These are phyloP conservation scores for Penicillium thymicola DNA, from an alignment of 2,329 filamentous ascomycete genomes.

Conservation along the genomic window DNA sequence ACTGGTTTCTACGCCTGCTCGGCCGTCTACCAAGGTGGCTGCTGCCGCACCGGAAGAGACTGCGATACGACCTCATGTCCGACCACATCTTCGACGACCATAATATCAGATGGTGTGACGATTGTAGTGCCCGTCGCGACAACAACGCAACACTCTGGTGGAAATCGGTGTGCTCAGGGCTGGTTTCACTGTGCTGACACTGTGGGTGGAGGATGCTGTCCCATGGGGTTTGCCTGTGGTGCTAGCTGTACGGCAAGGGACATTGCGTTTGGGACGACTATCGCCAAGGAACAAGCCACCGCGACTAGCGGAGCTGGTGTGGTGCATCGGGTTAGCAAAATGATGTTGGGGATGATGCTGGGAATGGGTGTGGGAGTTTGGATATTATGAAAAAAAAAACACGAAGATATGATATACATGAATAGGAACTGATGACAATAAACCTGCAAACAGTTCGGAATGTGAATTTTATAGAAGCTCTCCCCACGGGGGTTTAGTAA, in stretches of 20 bases:
- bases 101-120: slow-evolving; percentile 64
- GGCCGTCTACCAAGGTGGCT: slow-evolving; percentile 75
- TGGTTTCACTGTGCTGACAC: slow-evolving; percentile 71
- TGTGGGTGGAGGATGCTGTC: slow-evolving; percentile 79
- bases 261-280: slow-evolving; percentile 53
- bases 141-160: slow-evolving; percentile 36
- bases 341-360: neutral
- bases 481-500: slow-evolving; percentile 14
- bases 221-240: slow-evolving; percentile 70
- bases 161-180: slow-evolving; percentile 63
- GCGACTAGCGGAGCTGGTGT: slow-evolving; percentile 6
- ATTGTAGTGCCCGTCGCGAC: slow-evolving; percentile 60
- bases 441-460: neutral
- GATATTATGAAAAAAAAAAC: neutral
- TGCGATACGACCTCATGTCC: slow-evolving; percentile 81
- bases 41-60: slow-evolving; percentile 82
- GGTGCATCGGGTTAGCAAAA: neutral
- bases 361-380: slow-evolving; percentile 6
- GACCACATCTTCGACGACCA: slow-evolving; percentile 61
- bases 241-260: slow-evolving; percentile 63
- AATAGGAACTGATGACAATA: neutral
- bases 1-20: slow-evolving; percentile 90
- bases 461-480: neutral
- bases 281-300: slow-evolving; percentile 36
- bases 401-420: neutral